Conservation (phyloP, 2,329 filamentous ascomycete species). For the Chrysosphaeria jannelii region DNA sequence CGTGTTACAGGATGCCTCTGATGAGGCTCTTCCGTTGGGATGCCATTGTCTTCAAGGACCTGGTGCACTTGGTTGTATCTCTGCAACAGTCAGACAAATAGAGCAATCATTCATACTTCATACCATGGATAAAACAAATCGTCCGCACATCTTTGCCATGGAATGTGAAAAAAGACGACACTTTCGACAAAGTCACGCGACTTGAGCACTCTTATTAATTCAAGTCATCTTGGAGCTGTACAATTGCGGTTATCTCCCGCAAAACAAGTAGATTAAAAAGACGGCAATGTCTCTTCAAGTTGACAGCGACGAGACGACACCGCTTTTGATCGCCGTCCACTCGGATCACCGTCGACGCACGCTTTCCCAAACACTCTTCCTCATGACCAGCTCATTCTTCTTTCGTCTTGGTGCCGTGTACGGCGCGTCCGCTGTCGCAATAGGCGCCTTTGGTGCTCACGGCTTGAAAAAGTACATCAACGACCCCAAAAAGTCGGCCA, state of each 20-base stretch:
- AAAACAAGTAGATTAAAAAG: too few species aligned
- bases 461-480: constrained; percentile 29
- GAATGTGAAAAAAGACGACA: too few species aligned
- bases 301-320: constrained; percentile 4
- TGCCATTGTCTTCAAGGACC: constrained; percentile 33
- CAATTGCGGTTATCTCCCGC: constrained; percentile 3
- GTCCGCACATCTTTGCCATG: constrained; percentile 10
- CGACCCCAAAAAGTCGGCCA: constrained; percentile 26
- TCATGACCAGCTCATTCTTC: constrained; percentile 10
- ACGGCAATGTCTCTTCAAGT: too few species aligned
- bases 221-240: constrained; percentile 1
- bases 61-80: constrained; percentile 46
- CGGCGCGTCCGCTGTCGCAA: constrained; percentile 26
- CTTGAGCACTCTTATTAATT: too few species aligned
- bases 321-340: constrained; percentile 3
- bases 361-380: background rate
- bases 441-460: constrained; percentile 39
- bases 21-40: constrained; percentile 1
- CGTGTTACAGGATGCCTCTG: background rate
- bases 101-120: constrained; percentile 4
- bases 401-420: constrained; percentile 31
- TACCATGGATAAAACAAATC: constrained; percentile 11
- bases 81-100: constrained; percentile 12
- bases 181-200: too few species aligned
- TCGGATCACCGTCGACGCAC: background rate